phyloP scores from a whole-genome alignment of 441 rosid species.

The Gossypium schwendimanii region DNA sequence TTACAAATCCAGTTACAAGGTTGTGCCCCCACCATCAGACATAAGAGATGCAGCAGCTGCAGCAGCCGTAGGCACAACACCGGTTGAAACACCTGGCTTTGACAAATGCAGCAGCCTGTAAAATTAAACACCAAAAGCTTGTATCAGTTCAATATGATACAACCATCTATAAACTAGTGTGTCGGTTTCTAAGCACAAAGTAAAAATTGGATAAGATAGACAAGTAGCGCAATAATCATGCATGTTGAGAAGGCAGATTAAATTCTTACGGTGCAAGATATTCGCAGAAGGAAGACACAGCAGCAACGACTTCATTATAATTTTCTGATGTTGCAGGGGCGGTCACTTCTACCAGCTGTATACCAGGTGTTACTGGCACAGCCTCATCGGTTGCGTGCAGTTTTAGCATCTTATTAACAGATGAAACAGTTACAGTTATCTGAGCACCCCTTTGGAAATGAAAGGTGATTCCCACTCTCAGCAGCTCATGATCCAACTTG shows the following conservation, averaged over 20 bases:
- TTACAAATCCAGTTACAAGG: constrained; percentile 25
- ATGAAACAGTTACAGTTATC: constrained; percentile 73
- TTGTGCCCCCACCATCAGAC: constrained; percentile 96
- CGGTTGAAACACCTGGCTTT: constrained; percentile 65
- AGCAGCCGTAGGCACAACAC: constrained; percentile 94
- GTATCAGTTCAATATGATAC: background rate
- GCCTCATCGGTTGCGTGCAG: constrained; percentile 86
- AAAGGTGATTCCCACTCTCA: constrained; percentile 81
- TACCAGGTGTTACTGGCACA: constrained; percentile 85
- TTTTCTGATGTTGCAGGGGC: constrained; percentile 88
- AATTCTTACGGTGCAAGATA: constrained; percentile 81
- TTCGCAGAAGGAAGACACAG: constrained; percentile 88
- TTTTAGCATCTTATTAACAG: constrained; percentile 75
- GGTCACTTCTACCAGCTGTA: constrained; percentile 91
- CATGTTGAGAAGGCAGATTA: background rate
- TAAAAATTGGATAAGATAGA: constrained; percentile 1
- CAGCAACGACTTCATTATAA: constrained; percentile 69
- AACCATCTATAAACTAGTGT: background rate
- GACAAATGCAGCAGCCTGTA: constrained; percentile 84
- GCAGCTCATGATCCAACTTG: constrained; percentile 83
- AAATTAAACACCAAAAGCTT: constrained; percentile 3
- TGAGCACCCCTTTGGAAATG: constrained; percentile 72
- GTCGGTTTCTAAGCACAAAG: background rate
- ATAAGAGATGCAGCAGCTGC: constrained; percentile 96
- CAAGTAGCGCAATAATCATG: background rate